These are phyloP conservation scores for Geotrichum bryndzae DNA, from an alignment of 1,139 yeast genomes.

Conservation along the genomic window DNA sequence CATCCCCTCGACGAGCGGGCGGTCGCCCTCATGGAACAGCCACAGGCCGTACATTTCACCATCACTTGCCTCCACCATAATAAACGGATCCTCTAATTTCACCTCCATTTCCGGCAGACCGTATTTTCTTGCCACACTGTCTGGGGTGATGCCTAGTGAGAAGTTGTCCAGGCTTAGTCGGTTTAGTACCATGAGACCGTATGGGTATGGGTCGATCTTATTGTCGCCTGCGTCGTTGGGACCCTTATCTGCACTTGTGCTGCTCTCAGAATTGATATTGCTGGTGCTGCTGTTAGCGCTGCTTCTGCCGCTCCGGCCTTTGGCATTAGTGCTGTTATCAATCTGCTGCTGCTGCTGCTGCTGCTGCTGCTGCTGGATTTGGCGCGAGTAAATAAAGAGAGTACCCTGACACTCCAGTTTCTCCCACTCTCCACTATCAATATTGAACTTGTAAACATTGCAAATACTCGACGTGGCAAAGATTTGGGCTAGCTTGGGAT, in stretches of 20 bases:
- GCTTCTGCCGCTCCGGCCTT: conserved; percentile 26
- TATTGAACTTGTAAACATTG: conserved; percentile 67
- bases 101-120: conserved; percentile 59
- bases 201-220: conserved; percentile 37
- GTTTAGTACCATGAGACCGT: conserved; percentile 73
- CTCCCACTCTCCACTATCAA: conserved; percentile 66
- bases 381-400: conserved; percentile 65
- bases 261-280: conserved; percentile 22
- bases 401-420: conserved; percentile 79
- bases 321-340: conserved; percentile 4
- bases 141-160: conserved; percentile 69
- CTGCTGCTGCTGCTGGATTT: conserved; percentile 32
- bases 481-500: conserved; percentile 70
- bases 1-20: conserved; percentile 55
- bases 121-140: conserved; percentile 38
- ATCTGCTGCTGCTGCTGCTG: conserved; percentile 27
- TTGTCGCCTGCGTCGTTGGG: no score
- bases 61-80: conserved; percentile 67
- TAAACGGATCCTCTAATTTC: conserved; percentile 70
- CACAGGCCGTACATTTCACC: conserved; percentile 86
- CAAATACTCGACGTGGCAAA: conserved; percentile 73
- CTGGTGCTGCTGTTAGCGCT: conserved; percentile 28
- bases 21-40: conserved; percentile 74
- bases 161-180: conserved; percentile 72
- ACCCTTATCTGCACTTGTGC: not conserved